Conservation (phyloP, 192 early-diverging fungal species). For the Backusella westeae region DNA sequence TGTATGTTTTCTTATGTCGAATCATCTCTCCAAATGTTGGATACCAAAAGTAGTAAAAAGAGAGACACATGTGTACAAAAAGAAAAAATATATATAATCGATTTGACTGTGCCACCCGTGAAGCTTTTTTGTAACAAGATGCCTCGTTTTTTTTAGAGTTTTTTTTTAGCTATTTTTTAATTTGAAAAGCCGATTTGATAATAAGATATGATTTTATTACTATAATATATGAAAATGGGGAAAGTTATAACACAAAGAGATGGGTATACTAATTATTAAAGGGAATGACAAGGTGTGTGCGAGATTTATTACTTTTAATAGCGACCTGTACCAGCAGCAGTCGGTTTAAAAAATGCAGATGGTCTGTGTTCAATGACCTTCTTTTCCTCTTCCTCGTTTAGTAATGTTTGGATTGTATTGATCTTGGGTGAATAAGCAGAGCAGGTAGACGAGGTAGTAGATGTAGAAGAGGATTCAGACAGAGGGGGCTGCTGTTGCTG, state of each 20-base stretch:
- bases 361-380: conserved; percentile 7
- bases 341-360: conserved; percentile 7
- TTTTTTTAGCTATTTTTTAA: background rate
- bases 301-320: background rate
- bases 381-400: conserved; percentile 6
- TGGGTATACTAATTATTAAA: background rate
- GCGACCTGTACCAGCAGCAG: conserved; percentile 4
- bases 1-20: no score
- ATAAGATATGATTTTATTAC: background rate
- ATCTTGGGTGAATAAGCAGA: conserved; percentile 5
- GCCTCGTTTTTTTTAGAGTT: background rate
- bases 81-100: background rate
- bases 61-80: background rate
- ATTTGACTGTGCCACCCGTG: background rate
- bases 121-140: background rate
- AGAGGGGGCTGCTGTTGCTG: background rate
- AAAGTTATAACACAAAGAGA: background rate
- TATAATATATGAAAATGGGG: background rate
- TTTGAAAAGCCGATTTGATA: background rate
- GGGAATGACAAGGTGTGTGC: background rate
- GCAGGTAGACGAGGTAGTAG: conserved; percentile 15
- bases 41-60: background rate
- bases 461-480: conserved; percentile 21
- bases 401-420: conserved; percentile 15
- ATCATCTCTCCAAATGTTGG: no score